Percentiles rank a stretch among this genome's conserved stretches.
These are phyloP conservation scores for Calonectria pauciramosa DNA, from an alignment of 2,329 filamentous ascomycete species.

Conservation along the genomic window DNA sequence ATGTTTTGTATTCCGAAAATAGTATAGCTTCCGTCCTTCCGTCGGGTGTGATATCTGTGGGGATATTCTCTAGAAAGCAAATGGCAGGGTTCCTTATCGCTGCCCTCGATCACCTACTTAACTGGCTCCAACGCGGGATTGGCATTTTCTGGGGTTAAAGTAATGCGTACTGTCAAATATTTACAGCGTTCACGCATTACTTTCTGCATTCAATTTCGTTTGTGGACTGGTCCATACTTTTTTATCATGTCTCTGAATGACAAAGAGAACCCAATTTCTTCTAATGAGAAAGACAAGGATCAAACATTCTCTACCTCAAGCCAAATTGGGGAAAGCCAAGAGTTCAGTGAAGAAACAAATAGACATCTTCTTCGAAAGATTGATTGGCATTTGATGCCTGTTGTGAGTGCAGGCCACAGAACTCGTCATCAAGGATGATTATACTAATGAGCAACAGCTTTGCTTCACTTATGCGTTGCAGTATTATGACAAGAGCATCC, in stretches of 20 bases:
- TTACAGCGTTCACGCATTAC: background rate
- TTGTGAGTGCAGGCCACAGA: slow-evolving; percentile 26
- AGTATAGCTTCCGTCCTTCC: background rate
- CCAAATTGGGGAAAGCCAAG: slow-evolving; percentile 7
- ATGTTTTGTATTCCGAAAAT: too few species aligned
- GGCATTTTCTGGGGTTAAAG: background rate
- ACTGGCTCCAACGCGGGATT: background rate
- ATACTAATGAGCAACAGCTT: slow-evolving; percentile 28
- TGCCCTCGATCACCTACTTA: background rate
- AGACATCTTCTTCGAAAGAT: slow-evolving; percentile 31
- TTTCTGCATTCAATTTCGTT: background rate
- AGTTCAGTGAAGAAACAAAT: slow-evolving; percentile 27
- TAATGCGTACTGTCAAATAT: background rate
- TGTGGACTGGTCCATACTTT: background rate
- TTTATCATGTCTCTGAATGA: background rate
- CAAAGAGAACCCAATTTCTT: background rate
- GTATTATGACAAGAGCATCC: slow-evolving; percentile 45
- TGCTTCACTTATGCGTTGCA: slow-evolving; percentile 49
- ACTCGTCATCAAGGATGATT: background rate
- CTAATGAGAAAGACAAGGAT: background rate
- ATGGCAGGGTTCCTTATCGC: background rate
- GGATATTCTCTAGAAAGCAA: background rate
- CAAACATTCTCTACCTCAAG: background rate
- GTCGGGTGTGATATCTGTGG: background rate
- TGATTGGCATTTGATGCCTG: slow-evolving; percentile 41